phyloP scores from a whole-genome alignment of 495 filamentous ascomycete species.

The Penicillium samsonianum region DNA sequence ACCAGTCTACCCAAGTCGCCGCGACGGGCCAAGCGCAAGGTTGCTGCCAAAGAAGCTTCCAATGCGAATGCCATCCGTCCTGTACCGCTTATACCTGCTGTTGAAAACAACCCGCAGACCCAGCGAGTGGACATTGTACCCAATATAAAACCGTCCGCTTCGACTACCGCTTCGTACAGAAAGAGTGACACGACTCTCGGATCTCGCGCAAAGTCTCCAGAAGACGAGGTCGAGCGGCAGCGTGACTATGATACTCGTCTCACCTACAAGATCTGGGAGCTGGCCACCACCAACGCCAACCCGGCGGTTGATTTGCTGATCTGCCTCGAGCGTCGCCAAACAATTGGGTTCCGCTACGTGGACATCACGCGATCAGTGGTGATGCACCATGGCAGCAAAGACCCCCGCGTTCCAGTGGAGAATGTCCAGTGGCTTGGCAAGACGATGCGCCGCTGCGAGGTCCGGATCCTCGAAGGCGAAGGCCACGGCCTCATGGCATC shows the following conservation, averaged over 20 bases:
- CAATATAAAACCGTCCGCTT: slow-evolving; percentile 19
- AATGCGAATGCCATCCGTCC: slow-evolving; percentile 22
- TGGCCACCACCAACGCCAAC: slow-evolving; percentile 90
- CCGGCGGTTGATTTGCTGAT: slow-evolving; percentile 91
- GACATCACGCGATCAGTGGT: slow-evolving; percentile 89
- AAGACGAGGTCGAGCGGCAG: slow-evolving; percentile 65
- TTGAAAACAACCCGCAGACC: slow-evolving; percentile 38
- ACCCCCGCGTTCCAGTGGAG: slow-evolving; percentile 89
- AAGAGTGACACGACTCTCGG: slow-evolving; percentile 29
- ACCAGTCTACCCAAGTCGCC: slow-evolving; percentile 76
- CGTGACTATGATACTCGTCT: slow-evolving; percentile 80
- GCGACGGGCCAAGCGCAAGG: slow-evolving; percentile 63
- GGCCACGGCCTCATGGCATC: slow-evolving; percentile 97
- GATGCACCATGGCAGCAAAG: slow-evolving; percentile 90
- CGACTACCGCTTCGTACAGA: slow-evolving; percentile 21
- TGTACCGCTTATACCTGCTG: slow-evolving; percentile 39
- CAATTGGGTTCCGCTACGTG: slow-evolving; percentile 95
- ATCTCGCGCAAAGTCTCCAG: slow-evolving; percentile 27
- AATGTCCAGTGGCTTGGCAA: slow-evolving; percentile 94
- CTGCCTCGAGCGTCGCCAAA: slow-evolving; percentile 86
- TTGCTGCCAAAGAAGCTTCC: slow-evolving; percentile 43
- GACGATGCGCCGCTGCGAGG: slow-evolving; percentile 89
- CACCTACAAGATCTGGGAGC: slow-evolving; percentile 89
- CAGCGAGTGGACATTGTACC: slow-evolving; percentile 39
- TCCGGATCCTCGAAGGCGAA: slow-evolving; percentile 87